Evolutionary conservation across 2,329 filamentous ascomycete species (phyloP).

Genomic region (Cadophora sp.): DNA sequence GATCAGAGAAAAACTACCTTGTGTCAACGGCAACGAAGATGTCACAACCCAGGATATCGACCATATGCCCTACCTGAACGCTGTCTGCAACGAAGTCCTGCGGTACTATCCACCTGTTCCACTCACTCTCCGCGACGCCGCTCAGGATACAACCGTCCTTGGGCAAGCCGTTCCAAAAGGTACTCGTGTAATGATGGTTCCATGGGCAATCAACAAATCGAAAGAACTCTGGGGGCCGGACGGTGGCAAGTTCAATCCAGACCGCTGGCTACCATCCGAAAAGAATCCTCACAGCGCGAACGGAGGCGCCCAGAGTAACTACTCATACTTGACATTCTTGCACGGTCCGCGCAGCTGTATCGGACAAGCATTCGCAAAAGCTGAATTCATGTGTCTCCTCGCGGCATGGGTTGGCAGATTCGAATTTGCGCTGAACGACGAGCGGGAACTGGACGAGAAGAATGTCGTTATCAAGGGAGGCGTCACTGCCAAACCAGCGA

Average conservation of each 20-base stretch:
- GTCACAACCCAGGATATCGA: constrained; percentile 68
- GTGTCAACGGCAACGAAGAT: constrained; percentile 47
- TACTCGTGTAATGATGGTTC: constrained; percentile 70
- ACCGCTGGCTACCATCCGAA: constrained; percentile 69
- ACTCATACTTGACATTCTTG: constrained; percentile 80
- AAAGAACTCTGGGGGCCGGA: constrained; percentile 77
- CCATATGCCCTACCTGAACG: constrained; percentile 78
- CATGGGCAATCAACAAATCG: constrained; percentile 73
- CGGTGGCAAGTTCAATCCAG: constrained; percentile 78
- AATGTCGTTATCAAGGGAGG: constrained; percentile 72
- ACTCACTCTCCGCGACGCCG: constrained; percentile 70
- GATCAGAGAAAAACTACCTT: constrained; percentile 65
- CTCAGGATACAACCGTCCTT: constrained; percentile 68
- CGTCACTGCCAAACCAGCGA: constrained; percentile 75
- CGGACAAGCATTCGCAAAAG: constrained; percentile 78
- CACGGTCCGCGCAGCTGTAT: constrained; percentile 89
- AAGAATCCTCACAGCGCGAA: constrained; percentile 53
- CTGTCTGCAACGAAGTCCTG: constrained; percentile 79
- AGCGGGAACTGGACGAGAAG: constrained; percentile 69
- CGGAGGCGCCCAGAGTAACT: constrained; percentile 79
- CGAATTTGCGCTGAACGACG: constrained; percentile 62
- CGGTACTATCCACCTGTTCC: constrained; percentile 77
- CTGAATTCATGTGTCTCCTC: constrained; percentile 84
- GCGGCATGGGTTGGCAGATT: constrained; percentile 81
- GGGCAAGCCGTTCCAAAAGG: constrained; percentile 72